Percentiles rank a stretch among this genome's conserved stretches.
These are phyloP conservation scores for Acanthamoeba healyi DNA, from an alignment of 208 protist species.

Conservation along the genomic window DNA sequence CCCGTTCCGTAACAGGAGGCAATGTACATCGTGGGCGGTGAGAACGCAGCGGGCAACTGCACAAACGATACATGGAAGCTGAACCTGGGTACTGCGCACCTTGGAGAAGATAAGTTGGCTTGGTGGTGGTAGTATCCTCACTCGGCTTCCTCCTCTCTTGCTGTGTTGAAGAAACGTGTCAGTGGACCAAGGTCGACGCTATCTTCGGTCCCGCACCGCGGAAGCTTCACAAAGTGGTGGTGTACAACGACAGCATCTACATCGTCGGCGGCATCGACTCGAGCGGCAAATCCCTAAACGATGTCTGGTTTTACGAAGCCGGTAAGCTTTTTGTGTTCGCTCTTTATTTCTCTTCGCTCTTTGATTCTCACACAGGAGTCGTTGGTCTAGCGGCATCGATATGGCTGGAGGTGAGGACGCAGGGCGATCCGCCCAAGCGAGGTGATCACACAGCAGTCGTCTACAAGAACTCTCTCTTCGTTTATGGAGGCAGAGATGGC, in stretches of 20 bases:
- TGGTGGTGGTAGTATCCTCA: no score
- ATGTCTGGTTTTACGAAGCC: neutral
- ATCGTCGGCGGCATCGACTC: neutral
- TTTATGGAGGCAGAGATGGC: conserved; percentile 20
- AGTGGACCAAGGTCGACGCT: neutral
- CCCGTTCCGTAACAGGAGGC: neutral
- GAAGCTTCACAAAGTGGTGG: neutral
- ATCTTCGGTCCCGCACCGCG: neutral
- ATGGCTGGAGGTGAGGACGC: neutral
- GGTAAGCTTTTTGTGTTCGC: neutral
- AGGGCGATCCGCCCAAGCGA: neutral
- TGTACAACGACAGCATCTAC: conserved; percentile 22
- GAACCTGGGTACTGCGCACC: neutral
- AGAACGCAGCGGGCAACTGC: neutral
- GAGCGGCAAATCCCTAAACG: neutral
- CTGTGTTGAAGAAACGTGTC: neutral
- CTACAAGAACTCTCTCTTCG: conserved; percentile 24
- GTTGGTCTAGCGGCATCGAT: neutral
- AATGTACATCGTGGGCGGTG: neutral
- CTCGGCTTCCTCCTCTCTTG: neutral
- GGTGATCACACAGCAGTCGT: neutral
- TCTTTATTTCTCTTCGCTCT: neutral
- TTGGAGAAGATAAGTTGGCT: no score
- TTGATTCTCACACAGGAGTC: no score
- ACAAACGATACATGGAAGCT: neutral